Conservation (phyloP, 2,329 filamentous ascomycete species). For the Fusarium avenaceum region DNA sequence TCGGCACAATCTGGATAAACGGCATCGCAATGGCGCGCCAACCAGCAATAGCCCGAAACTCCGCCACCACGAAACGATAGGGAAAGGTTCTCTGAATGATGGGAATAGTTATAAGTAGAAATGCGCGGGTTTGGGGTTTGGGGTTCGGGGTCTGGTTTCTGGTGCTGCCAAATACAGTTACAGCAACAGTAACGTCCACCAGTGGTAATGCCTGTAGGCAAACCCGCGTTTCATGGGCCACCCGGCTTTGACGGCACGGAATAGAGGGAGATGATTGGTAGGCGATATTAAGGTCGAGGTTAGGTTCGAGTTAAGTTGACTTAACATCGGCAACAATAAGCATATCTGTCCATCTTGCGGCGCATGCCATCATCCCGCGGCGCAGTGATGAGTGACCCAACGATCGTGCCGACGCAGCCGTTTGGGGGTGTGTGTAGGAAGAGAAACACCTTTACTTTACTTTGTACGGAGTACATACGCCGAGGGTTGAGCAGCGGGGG, state of each 20-base stretch:
- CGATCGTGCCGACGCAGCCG: conserved; percentile 50
- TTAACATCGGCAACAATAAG: conserved; percentile 43
- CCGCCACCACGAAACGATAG: conserved; percentile 30
- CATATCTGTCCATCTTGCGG: conserved; percentile 49
- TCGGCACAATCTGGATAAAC: conserved; percentile 48
- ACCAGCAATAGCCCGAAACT: conserved; percentile 41
- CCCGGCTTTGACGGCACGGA: conserved; percentile 38
- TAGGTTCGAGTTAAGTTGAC: conserved; percentile 15
- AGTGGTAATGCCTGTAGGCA: conserved; percentile 18
- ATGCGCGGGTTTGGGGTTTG: neutral
- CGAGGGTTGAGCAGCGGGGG: conserved; percentile 25
- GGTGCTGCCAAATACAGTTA: too few relatives aligned
- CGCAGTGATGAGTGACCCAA: conserved; percentile 44
- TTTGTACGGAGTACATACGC: neutral
- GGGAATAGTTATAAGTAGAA: neutral
- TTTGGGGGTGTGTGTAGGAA: conserved; percentile 30
- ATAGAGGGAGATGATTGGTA: neutral
- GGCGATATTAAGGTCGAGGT: conserved; percentile 1
- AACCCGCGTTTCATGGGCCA: conserved; percentile 34
- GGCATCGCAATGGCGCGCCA: conserved; percentile 46
- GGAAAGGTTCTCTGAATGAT: conserved; percentile 7
- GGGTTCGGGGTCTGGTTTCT: too few relatives aligned
- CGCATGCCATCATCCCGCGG: conserved; percentile 48
- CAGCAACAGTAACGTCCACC: conserved; percentile 6
- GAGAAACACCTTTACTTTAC: neutral